Conservation (phyloP, 2,329 filamentous ascomycete genomes). For the Tolypocladium amazonense region DNA sequence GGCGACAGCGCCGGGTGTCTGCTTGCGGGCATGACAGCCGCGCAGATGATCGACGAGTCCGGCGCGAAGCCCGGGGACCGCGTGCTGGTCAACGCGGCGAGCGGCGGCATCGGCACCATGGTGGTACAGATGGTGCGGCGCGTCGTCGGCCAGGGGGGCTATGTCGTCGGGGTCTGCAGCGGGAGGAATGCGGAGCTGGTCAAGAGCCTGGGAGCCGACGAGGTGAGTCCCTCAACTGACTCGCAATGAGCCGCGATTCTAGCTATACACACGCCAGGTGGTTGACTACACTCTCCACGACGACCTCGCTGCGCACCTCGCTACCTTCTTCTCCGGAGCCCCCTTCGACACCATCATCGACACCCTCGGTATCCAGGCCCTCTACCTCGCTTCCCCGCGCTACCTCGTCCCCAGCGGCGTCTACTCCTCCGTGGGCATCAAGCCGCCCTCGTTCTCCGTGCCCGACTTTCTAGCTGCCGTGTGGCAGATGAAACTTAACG, state of each 20-base stretch:
- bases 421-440: slow-evolving; percentile 31
- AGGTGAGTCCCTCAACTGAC: slow-evolving; percentile 17
- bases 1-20: slow-evolving; percentile 25
- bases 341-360: slow-evolving; percentile 37
- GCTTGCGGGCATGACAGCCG: slow-evolving; percentile 27
- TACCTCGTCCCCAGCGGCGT: slow-evolving; percentile 26
- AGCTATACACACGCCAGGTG: slow-evolving; percentile 12
- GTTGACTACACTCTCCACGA: slow-evolving; percentile 29
- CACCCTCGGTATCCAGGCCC: slow-evolving; percentile 33
- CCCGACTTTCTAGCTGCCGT: slow-evolving; percentile 18
- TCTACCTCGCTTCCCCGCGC: slow-evolving; percentile 27
- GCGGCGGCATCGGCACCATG: slow-evolving; percentile 37
- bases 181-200: slow-evolving; percentile 34
- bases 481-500: slow-evolving; percentile 25
- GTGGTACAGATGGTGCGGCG: slow-evolving; percentile 31
- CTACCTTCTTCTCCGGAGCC: slow-evolving; percentile 15
- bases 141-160: slow-evolving; percentile 26
- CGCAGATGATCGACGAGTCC: slow-evolving; percentile 26
- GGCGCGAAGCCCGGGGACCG: slow-evolving; percentile 24
- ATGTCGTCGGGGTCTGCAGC: slow-evolving; percentile 37
- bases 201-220: slow-evolving; percentile 33
- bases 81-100: slow-evolving; percentile 39
- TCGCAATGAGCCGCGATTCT: not conserved
- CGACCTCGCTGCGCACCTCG: slow-evolving; percentile 23
- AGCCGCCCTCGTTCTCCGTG: slow-evolving; percentile 21